Percentiles rank a stretch among this genome's conserved stretches.
Conservation (phyloP, 345 rosid genomes). For the Leavenworthia alabamica region DNA sequence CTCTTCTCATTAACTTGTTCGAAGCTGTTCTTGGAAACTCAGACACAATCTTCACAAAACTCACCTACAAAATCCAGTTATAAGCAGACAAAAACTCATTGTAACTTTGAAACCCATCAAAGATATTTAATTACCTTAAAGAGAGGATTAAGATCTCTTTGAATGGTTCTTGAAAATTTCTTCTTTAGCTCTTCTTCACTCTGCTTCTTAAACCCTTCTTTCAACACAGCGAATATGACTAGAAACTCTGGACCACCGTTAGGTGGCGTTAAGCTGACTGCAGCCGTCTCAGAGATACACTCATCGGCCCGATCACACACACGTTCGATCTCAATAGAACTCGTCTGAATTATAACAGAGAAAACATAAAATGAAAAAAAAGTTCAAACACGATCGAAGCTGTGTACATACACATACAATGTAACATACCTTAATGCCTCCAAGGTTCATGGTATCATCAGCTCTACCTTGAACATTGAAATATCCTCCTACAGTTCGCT, state of each 20-base stretch:
- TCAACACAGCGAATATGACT: conserved; percentile 53
- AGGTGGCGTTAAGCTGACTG: conserved; percentile 48
- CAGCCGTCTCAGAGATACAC: conserved; percentile 71
- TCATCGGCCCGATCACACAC: conserved; percentile 69
- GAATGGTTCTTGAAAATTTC: conserved; percentile 56
- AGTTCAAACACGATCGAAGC: neutral
- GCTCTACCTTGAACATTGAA: conserved; percentile 73
- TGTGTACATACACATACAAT: neutral
- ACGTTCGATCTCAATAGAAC: conserved; percentile 87
- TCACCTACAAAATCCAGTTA: conserved; percentile 45
- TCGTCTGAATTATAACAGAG: conserved; percentile 41
- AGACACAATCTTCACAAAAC: conserved; percentile 49
- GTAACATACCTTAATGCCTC: conserved; percentile 83
- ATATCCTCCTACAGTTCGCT: conserved; percentile 70
- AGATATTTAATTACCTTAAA: conserved; percentile 49
- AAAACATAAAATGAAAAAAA: neutral
- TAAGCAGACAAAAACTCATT: neutral
- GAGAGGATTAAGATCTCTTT: conserved; percentile 71
- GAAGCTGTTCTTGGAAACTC: conserved; percentile 86
- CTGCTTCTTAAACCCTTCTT: conserved; percentile 38
- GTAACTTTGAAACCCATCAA: neutral
- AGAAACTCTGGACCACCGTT: conserved; percentile 75
- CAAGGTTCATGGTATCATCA: conserved; percentile 97
- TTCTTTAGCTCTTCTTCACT: conserved; percentile 50
- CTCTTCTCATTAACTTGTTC: conserved; percentile 72